These are phyloP conservation scores for Rugonectria rugulosa DNA, from an alignment of 2,329 filamentous ascomycete species.

Conservation along the genomic window DNA sequence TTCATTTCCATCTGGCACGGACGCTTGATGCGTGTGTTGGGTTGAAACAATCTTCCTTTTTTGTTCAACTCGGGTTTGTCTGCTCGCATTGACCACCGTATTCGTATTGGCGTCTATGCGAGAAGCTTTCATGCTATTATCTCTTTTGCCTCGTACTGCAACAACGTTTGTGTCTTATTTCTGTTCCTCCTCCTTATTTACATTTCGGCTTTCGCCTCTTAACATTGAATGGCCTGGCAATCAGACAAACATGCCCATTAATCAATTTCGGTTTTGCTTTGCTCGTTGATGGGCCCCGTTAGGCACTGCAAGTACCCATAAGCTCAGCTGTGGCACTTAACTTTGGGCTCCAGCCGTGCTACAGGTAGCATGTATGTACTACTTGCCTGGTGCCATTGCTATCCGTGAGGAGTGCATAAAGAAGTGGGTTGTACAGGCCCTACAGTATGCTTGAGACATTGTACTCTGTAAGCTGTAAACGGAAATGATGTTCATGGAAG, in stretches of 20 bases:
- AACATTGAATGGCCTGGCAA: not conserved
- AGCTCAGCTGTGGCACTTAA: not conserved
- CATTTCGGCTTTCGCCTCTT: not conserved
- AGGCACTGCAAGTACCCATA: too few relatives aligned
- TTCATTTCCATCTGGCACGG: constrained; percentile 4
- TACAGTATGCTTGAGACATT: too few relatives aligned
- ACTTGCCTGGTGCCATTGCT: too few relatives aligned
- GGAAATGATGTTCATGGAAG: not conserved
- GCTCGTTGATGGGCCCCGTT: too few relatives aligned
- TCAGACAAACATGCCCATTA: not conserved
- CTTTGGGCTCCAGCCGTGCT: not conserved
- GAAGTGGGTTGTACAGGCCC: not conserved
- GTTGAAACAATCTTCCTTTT: not conserved
- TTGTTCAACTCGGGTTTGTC: not conserved
- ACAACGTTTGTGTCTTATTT: not conserved
- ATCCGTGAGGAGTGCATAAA: not conserved
- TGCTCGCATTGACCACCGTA: constrained; percentile 10
- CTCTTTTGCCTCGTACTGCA: too few relatives aligned
- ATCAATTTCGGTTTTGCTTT: too few relatives aligned
- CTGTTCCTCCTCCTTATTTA: not conserved
- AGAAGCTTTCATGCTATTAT: too few relatives aligned
- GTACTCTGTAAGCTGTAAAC: not conserved
- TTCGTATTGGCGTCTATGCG: constrained; percentile 12
- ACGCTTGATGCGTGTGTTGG: not conserved
- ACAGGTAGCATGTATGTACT: not conserved